Conservation (phyloP, 345 rosid genomes). For the Anacardium occidentale region DNA sequence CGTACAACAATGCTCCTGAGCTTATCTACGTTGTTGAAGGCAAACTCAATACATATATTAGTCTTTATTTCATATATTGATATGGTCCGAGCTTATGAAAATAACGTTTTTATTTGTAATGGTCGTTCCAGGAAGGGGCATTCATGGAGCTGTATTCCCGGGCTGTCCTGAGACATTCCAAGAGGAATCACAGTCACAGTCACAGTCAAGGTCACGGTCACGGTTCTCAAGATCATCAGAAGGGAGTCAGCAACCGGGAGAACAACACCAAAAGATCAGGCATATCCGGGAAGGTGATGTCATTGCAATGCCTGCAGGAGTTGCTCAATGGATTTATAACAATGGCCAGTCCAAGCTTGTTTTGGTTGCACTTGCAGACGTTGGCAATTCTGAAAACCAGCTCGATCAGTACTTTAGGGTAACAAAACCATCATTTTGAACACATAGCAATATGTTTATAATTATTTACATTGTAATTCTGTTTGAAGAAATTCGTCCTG, state of each 20-base stretch:
- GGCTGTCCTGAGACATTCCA: conserved; percentile 48
- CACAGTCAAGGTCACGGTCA: too few species aligned
- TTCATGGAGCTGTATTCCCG: conserved; percentile 35
- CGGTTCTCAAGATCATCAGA: too few species aligned
- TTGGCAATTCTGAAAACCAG: conserved; percentile 40
- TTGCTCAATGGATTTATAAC: conserved; percentile 47
- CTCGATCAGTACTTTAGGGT: conserved; percentile 47
- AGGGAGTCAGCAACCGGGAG: too few species aligned
- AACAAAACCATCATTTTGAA: conserved; percentile 1
- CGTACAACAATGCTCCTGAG: conserved; percentile 35
- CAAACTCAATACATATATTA: not conserved
- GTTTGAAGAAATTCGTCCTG: conserved; percentile 43
- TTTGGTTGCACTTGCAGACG: conserved; percentile 32
- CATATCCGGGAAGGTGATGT: conserved; percentile 39
- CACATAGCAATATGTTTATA: not conserved
- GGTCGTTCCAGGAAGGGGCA: conserved; percentile 25
- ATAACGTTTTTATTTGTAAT: not conserved
- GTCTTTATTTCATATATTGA: too few species aligned
- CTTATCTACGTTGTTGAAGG: conserved; percentile 48
- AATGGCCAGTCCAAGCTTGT: conserved; percentile 35
- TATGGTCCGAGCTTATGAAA: not conserved
- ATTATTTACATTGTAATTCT: not conserved
- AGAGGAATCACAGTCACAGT: conserved; percentile 25
- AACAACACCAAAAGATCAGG: conserved; percentile 38
- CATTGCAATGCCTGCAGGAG: conserved; percentile 44